Base-by-base conservation (phyloP, 1,139 yeast genomes). In the Yamadazyma diospyri region DNA sequence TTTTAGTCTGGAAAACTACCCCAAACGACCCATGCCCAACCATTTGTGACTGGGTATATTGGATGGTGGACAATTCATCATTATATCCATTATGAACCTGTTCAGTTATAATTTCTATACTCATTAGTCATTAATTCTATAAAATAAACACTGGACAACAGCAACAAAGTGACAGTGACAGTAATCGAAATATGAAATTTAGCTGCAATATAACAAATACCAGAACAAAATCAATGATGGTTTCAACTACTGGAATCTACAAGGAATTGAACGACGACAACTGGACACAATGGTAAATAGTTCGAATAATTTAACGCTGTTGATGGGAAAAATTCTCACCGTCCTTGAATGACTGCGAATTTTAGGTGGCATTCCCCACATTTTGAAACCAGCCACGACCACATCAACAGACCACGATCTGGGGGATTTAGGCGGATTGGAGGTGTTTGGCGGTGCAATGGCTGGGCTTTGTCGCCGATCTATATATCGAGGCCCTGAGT, bases 1-100 rank as follows among this genome's bases (percentile, higher is more conserved):
- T 70, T 40, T 77, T 81, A 7, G 96, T 87, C 50, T 87, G 94
- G 55, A 87, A 88, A 18, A 92, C 98, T 21, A 88, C 92, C 4
- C 98, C 98, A 65, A 92, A 92, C 14, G 97, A 88, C 11, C 98
- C 98, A 59, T 87, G 95, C 12, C 98, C 98, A 33, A 89, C 95
- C 71, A 89, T 89, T 50, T 85, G 79, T 37, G 78, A 75, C 52
- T 81, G 86, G 20, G 86, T 76, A 61, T 82, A 84, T 41, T 74
- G 75, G 38, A 85, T 69, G 35, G 73, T 73, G 37, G 70, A 70
- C 24, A 68, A 51, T 44, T 77, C 81, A 38, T 85, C 89, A 13
- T 83, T 76, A 49, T 73, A 80, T 33, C 94, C 92, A 49, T 81
- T 83, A 49, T 75, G 78, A 41, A 81, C 94, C 40, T 74, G 77